phyloP scores from a whole-genome alignment of 148 eudicot genomes.

The Cornus controversa region DNA sequence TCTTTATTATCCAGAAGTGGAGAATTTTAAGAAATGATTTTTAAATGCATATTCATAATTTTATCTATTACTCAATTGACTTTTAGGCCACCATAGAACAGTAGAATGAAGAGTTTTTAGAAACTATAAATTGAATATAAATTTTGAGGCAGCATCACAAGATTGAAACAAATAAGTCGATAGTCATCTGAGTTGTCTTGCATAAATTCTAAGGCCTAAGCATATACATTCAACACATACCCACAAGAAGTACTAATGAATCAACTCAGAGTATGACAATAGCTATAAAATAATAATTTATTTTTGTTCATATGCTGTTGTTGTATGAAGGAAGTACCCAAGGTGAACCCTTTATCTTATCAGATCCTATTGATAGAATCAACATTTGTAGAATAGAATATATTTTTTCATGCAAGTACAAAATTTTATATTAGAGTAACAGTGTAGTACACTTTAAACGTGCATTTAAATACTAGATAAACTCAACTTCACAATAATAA shows the following conservation, averaged over 20 bases:
- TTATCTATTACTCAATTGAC: background rate
- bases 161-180: background rate
- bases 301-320: background rate
- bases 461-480: background rate
- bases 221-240: background rate
- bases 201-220: background rate
- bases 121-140: background rate
- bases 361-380: background rate
- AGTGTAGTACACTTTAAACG: background rate
- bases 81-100: background rate
- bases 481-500: background rate
- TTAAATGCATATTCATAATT: background rate
- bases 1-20: background rate
- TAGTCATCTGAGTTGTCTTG: background rate
- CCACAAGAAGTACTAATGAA: background rate
- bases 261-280: background rate
- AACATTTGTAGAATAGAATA: background rate
- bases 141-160: background rate
- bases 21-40: background rate
- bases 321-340: background rate
- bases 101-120: background rate
- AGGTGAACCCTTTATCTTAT: background rate
- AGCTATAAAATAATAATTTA: background rate
- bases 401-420: background rate
- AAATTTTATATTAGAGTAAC: too few species aligned